Evolutionary conservation across 805 yeast species (phyloP).

Genomic region (Blastobotrys americana): DNA sequence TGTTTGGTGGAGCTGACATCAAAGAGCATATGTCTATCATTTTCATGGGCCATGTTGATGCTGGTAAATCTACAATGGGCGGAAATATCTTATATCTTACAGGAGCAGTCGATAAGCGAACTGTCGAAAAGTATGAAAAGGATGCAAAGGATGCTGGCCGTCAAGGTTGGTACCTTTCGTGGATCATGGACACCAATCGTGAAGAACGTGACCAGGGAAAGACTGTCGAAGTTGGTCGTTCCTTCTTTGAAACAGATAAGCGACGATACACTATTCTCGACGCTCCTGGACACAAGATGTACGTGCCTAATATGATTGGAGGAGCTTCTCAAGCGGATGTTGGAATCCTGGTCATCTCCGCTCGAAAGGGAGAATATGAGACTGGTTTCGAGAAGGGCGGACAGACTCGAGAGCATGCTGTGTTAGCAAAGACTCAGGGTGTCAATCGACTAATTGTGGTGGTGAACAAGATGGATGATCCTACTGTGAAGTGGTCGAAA

Average conservation of each 20-base stretch:
- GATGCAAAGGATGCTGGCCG: conserved; percentile 99
- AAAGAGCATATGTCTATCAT: conserved; percentile 95
- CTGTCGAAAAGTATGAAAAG: conserved; percentile 94
- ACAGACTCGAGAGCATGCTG: conserved; percentile 96
- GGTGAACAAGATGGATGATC: conserved; percentile 98
- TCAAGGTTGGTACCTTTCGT: conserved; percentile 98
- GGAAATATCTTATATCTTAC: conserved; percentile 90
- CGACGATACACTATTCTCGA: conserved; percentile 96
- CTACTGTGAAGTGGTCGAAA: conserved; percentile 92
- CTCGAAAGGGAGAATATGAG: conserved; percentile 99
- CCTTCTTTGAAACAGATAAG: conserved; percentile 94
- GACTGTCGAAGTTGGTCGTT: conserved; percentile 98
- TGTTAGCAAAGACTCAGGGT: conserved; percentile 97
- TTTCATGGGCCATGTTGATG: conserved; percentile 99
- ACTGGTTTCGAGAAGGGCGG: conserved; percentile 99
- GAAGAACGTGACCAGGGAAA: conserved; percentile 99
- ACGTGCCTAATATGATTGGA: conserved; percentile 98
- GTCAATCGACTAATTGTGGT: conserved; percentile 89
- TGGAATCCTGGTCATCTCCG: conserved; percentile 93
- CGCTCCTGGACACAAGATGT: conserved; percentile 99
- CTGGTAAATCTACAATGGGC: conserved; percentile 99
- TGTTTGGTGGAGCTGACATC: conserved; percentile 68
- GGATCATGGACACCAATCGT: conserved; percentile 99
- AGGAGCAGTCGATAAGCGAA: conserved; percentile 97
- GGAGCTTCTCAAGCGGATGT: conserved; percentile 99